Evolutionary conservation across 495 filamentous ascomycete genomes (phyloP).

Genomic region (Neurospora sp.): DNA sequence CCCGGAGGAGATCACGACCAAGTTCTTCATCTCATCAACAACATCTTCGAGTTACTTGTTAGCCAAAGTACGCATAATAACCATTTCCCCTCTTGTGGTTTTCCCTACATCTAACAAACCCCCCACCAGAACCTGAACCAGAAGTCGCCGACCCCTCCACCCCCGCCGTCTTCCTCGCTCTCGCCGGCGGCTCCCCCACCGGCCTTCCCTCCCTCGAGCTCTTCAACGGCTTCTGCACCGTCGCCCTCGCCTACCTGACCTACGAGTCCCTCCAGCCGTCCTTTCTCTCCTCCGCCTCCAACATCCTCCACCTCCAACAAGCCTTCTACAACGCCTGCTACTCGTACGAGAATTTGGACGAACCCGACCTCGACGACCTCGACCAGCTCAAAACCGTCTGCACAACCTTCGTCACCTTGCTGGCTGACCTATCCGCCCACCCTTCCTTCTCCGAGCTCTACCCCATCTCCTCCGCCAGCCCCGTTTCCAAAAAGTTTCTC

Average conservation of each 20-base stretch:
- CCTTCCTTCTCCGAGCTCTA: constrained; percentile 38
- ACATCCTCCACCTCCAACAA: constrained; percentile 19
- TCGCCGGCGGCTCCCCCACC: constrained; percentile 14
- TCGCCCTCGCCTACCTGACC: constrained; percentile 32
- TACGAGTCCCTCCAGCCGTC: constrained; percentile 32
- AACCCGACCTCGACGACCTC: constrained; percentile 35
- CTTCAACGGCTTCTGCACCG: constrained; percentile 24
- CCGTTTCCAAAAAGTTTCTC: constrained; percentile 38
- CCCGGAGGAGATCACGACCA: constrained; percentile 8
- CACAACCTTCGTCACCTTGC: constrained; percentile 42
- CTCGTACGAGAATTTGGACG: constrained; percentile 10
- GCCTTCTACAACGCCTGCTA: constrained; percentile 24
- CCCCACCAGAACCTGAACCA: constrained; percentile 25
- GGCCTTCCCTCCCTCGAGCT: constrained; percentile 21
- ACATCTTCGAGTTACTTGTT: constrained; percentile 39
- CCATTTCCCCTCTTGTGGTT: no score
- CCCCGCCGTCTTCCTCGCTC: constrained; percentile 21
- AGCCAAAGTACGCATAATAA: constrained; percentile 25
- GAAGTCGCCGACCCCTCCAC: constrained; percentile 23
- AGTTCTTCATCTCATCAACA: constrained; percentile 31
- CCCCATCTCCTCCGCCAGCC: constrained; percentile 19
- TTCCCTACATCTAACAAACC: neutral
- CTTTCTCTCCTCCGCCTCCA: constrained; percentile 27
- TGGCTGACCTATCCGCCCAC: constrained; percentile 55
- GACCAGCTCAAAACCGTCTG: constrained; percentile 44